phyloP scores from a whole-genome alignment of 2,329 filamentous ascomycete species.

The Raffaelea arxii region DNA sequence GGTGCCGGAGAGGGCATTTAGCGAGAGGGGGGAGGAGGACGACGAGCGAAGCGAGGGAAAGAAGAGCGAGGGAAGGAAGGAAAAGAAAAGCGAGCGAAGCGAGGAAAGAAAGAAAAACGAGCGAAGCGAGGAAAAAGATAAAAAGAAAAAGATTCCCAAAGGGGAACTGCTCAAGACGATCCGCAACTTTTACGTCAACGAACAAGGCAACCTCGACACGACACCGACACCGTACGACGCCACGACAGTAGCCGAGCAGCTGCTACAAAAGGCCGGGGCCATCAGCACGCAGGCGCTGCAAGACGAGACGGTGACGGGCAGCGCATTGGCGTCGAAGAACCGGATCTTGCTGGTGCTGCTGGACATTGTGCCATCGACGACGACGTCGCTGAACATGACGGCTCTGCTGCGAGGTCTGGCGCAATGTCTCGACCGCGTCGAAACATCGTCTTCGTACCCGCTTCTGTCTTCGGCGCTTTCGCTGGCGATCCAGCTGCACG shows the following conservation, averaged over 20 bases:
- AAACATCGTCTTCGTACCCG: no score
- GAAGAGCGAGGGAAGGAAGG: no score
- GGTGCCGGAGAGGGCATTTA: slow-evolving; percentile 54
- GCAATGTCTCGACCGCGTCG: no score
- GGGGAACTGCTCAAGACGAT: slow-evolving; percentile 51
- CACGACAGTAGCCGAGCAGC: slow-evolving; percentile 46
- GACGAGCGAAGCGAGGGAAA: no score
- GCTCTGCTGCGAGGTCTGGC: slow-evolving; percentile 31
- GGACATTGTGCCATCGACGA: slow-evolving; percentile 36
- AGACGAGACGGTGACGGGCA: no score
- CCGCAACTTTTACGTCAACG: slow-evolving; percentile 56
- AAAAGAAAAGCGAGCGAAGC: no score
- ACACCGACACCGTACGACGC: slow-evolving; percentile 49
- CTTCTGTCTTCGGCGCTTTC: slow-evolving; percentile 50
- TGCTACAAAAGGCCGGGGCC: slow-evolving; percentile 50
- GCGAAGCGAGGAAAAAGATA: slow-evolving; percentile 14
- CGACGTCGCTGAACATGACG: slow-evolving; percentile 42
- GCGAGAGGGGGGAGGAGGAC: slow-evolving; percentile 15
- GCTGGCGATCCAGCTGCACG: slow-evolving; percentile 47
- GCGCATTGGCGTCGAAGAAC: slow-evolving; percentile 46
- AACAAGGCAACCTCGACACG: slow-evolving; percentile 60
- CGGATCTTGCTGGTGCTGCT: slow-evolving; percentile 50
- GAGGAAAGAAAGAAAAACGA: no score
- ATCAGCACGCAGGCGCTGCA: slow-evolving; percentile 38
- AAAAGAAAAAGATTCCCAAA: no score